Evolutionary conservation across 139 green algal species (phyloP), one percentile per base, ranked within the genome.

Genomic region (Picochlorum sp.): DNA sequence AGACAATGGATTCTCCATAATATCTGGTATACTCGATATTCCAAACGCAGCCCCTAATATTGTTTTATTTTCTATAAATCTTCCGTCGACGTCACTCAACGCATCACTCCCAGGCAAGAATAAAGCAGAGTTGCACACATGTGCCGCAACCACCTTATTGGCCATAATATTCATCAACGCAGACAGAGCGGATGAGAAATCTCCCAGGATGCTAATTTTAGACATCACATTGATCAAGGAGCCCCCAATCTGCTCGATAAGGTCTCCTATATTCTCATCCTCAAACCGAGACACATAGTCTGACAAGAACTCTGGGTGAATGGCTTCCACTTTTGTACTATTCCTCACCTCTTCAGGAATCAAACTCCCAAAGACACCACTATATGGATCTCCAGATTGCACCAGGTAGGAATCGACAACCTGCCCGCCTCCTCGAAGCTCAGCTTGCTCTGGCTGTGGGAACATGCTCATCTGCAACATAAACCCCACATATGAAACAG

Each of bases 241-340:
- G 20, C 18, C 38, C 62, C 47, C 60, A 2, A 94, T 76, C 11
- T 75, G 70, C 4, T 45, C 49, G 13, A 90, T 23, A 15, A 92
- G 50, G 2, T 84, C 69, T 4, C 78, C 51, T 23, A 97, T 74
- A 6, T 82, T 87, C 51, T 91, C 82, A 15, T 87, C 79, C 49
- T 77, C 83, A 49, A 88, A 88, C 20, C 76, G 72, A 7, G 59
- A 67, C 1, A 70, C 77, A 38, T 95, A 78, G 24, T 90, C 79
- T 59, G 94, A 85, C 26, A 97, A 64, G 51, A 96, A 97, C 0
- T 80, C 83, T 0, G 59, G 41, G 1, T 91, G 90, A 64, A 96
- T 63, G 14, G 80, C 54, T 18, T 38, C 24, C 16, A 67, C 63
- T 0, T 58, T 63, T 2, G 60, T 66, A 23, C 10, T 14, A 10